Conservation (phyloP, 495 filamentous ascomycete species). For the Beverwykella pulmonaria region DNA sequence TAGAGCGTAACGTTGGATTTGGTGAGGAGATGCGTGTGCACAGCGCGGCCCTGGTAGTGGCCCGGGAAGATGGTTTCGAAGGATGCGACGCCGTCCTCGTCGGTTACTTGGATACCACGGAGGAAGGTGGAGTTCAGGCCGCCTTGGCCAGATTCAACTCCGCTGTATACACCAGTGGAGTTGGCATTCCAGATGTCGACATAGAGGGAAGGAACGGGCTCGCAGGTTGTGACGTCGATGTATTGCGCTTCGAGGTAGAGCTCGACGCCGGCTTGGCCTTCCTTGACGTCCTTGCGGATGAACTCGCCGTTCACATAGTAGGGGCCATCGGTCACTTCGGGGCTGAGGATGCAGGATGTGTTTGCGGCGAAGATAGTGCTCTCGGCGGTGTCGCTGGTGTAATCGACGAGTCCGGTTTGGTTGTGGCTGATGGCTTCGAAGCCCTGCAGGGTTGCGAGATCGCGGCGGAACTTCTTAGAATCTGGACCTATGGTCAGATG, state of each 20-base stretch:
- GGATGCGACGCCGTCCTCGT: conserved; percentile 58
- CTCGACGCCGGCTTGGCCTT: conserved; percentile 58
- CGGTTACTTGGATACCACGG: conserved; percentile 55
- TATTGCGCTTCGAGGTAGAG: conserved; percentile 62
- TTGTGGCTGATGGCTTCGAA: conserved; percentile 30
- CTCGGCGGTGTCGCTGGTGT: background rate
- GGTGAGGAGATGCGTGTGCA: conserved; percentile 54
- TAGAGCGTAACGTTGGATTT: conserved; percentile 44
- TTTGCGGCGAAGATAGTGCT: conserved; percentile 10
- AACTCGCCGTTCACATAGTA: conserved; percentile 45
- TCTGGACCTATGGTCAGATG: background rate
- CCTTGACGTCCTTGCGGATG: conserved; percentile 56
- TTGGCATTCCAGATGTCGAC: conserved; percentile 65
- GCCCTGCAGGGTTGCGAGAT: conserved; percentile 16
- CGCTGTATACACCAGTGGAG: conserved; percentile 61
- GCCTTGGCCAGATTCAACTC: conserved; percentile 25
- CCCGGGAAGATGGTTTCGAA: conserved; percentile 64
- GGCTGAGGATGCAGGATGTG: conserved; percentile 18
- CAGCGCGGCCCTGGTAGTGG: conserved; percentile 61
- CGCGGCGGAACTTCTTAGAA: conserved; percentile 15
- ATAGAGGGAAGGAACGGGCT: conserved; percentile 56
- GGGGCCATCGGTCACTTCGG: conserved; percentile 26
- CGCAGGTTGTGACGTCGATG: conserved; percentile 61
- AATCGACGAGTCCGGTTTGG: conserved; percentile 10
- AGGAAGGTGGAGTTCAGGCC: conserved; percentile 53